Percentiles rank a stretch among this genome's conserved stretches.
These are phyloP conservation scores for Epithele typhae DNA, from an alignment of 768 basidiomycete genomes.

Conservation along the genomic window DNA sequence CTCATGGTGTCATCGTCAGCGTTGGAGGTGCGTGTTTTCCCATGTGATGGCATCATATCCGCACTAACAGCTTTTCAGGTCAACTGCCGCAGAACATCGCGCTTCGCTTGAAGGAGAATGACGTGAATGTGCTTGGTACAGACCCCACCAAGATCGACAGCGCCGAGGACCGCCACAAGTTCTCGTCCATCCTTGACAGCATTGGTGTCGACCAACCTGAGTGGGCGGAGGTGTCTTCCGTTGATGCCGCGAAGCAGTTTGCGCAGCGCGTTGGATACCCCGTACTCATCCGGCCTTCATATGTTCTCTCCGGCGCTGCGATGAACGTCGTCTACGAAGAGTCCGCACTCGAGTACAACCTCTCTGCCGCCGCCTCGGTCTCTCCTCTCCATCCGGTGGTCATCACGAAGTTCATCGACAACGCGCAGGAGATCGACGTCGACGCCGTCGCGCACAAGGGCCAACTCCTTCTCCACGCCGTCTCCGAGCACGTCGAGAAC, in stretches of 20 bases:
- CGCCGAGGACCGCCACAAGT: conserved; percentile 98
- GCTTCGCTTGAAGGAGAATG: conserved; percentile 84
- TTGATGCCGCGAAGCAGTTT: conserved; percentile 89
- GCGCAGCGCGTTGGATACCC: conserved; percentile 91
- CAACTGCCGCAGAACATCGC: conserved; percentile 99
- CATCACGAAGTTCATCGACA: conserved; percentile 97
- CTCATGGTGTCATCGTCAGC: conserved; percentile 92
- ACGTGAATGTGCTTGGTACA: conserved; percentile 93
- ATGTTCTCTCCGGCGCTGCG: conserved; percentile 96
- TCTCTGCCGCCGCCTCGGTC: conserved; percentile 95
- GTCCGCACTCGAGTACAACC: conserved; percentile 81
- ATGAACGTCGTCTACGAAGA: conserved; percentile 99
- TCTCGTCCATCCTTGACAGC: conserved; percentile 92
- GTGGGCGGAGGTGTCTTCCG: conserved; percentile 87
- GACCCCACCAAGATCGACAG: conserved; percentile 94
- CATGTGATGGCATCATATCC: neutral
- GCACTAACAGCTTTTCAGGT: conserved; percentile 40
- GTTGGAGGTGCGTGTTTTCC: conserved; percentile 74
- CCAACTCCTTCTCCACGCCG: conserved; percentile 86
- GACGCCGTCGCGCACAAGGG: conserved; percentile 96
- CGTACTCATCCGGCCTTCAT: conserved; percentile 96
- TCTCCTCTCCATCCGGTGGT: conserved; percentile 98
- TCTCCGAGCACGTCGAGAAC: conserved; percentile 98
- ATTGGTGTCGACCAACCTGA: conserved; percentile 96
- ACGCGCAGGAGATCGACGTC: conserved; percentile 96